Conservation (phyloP, 345 rosid species). For the Eucalyptus sp. region DNA sequence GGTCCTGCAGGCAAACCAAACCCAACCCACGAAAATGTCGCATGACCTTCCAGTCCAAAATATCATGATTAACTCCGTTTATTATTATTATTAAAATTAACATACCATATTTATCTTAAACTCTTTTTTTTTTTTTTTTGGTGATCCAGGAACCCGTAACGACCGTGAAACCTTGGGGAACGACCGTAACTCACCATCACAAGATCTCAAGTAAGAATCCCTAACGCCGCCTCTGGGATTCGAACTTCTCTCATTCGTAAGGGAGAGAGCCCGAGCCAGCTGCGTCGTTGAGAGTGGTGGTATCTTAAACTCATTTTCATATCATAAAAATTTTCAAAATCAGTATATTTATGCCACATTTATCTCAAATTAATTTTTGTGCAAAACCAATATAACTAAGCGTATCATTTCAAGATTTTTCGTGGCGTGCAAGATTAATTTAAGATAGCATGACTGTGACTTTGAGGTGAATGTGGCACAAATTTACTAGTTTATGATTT, state of each 20-base stretch:
- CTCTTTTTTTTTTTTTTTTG: too few relatives aligned
- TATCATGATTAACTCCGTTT: neutral
- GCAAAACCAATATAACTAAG: neutral
- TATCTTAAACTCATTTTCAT: neutral
- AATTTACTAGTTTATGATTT: neutral
- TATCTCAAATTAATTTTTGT: neutral
- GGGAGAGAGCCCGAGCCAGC: too few relatives aligned
- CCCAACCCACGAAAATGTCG: neutral
- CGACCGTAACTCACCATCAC: too few relatives aligned
- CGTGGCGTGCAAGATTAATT: fast-evolving
- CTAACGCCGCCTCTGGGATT: too few relatives aligned
- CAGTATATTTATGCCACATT: fast-evolving
- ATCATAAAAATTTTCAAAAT: neutral
- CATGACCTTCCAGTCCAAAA: neutral
- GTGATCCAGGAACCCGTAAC: too few relatives aligned
- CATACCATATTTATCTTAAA: neutral
- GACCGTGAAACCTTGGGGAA: fast-evolving
- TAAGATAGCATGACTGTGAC: neutral
- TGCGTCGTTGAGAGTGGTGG: too few relatives aligned
- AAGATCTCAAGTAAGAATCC: too few relatives aligned
- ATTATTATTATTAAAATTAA: neutral
- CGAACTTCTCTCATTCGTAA: too few relatives aligned
- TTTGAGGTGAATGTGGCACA: fast-evolving
- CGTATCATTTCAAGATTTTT: neutral
- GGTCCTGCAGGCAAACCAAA: neutral